Percentiles rank a stretch among this genome's conserved stretches.
Conservation (phyloP, 2,329 filamentous ascomycete genomes). For the Stagonosporopsis rhizophila region DNA sequence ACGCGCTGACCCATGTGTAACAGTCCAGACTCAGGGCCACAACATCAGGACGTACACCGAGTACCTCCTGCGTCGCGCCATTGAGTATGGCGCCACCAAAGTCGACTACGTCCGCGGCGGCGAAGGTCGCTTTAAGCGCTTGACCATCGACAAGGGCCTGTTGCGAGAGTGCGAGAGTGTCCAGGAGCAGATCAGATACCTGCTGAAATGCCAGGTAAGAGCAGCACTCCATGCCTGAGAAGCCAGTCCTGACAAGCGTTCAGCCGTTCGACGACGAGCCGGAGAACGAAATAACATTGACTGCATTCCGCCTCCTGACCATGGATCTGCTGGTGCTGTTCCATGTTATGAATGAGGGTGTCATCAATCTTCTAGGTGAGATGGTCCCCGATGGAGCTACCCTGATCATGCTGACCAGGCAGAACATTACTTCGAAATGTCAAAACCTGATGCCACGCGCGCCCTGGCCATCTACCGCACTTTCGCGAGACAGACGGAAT, state of each 20-base stretch:
- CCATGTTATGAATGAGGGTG: constrained; percentile 93
- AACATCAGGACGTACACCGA: constrained; percentile 93
- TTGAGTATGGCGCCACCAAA: constrained; percentile 82
- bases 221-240: neutral
- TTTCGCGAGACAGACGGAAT: constrained; percentile 91
- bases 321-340: constrained; percentile 89
- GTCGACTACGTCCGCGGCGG: constrained; percentile 88
- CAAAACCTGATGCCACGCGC: constrained; percentile 87
- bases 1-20: constrained; percentile 55
- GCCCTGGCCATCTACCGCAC: constrained; percentile 90
- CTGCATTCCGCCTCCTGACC: constrained; percentile 89
- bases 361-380: constrained; percentile 94
- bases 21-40: constrained; percentile 91
- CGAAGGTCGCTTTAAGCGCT: constrained; percentile 81
- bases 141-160: constrained; percentile 90
- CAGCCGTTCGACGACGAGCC: constrained; percentile 86
- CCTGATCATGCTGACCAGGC: constrained; percentile 26
- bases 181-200: constrained; percentile 82
- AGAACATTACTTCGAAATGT: constrained; percentile 99
- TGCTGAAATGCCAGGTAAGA: constrained; percentile 89
- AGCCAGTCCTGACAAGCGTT: constrained; percentile 8
- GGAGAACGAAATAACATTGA: constrained; percentile 96
- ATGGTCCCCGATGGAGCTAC: constrained; percentile 1
- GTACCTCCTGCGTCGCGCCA: constrained; percentile 83
- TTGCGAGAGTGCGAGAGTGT: constrained; percentile 90